Evolutionary conservation across 176 grass and related monocot genomes (phyloP).

Genomic region (Oropetium thomaeum): DNA sequence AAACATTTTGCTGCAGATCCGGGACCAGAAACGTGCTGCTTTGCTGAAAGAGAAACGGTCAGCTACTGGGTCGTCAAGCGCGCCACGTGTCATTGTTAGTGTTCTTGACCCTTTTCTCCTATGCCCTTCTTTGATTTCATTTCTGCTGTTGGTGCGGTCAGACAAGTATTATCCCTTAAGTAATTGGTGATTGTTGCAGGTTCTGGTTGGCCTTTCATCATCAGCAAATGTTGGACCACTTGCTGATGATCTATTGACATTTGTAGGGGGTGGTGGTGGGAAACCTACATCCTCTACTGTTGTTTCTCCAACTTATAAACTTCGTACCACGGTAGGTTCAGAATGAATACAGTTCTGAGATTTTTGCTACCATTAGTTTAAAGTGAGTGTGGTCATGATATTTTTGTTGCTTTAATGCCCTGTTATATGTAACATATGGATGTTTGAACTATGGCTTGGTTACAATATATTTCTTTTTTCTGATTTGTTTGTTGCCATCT

Average conservation of each 20-base stretch:
- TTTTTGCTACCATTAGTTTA: conserved; percentile 34
- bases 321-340: conserved; percentile 80
- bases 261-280: conserved; percentile 44
- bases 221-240: conserved; percentile 52
- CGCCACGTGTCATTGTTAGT: conserved; percentile 82
- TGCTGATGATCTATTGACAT: conserved; percentile 63
- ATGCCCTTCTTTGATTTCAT: background rate
- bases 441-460: conserved; percentile 2
- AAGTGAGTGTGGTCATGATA: background rate
- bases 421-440: background rate
- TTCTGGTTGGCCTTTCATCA: conserved; percentile 78
- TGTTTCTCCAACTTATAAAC: conserved; percentile 65
- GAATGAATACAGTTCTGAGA: conserved; percentile 7
- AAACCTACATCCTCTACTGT: conserved; percentile 53
- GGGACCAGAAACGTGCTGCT: conserved; percentile 75
- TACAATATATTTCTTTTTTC: too few relatives aligned
- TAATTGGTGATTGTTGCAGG: conserved; percentile 41
- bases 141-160: conserved; percentile 16
- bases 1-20: conserved; percentile 51
- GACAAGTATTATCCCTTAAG: background rate
- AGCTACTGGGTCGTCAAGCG: conserved; percentile 44
- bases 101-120: conserved; percentile 9
- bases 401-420: background rate
- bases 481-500: conserved; percentile 24
- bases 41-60: conserved; percentile 84